Base-by-base conservation (phyloP, 169 alveolate species). In the Cryptosporidium ubiquitum region DNA sequence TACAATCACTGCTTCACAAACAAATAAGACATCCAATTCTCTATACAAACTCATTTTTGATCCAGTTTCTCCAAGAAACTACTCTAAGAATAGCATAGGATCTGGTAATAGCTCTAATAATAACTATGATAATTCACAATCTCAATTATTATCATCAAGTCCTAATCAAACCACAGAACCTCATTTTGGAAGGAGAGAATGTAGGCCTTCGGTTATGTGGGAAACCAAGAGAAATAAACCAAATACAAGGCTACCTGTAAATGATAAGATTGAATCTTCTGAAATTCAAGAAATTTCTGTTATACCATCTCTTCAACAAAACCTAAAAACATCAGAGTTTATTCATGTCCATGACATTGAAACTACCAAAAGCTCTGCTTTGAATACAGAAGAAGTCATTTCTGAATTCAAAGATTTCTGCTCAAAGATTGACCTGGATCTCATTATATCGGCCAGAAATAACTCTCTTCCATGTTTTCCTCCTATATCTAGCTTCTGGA, bases 141-240 rank as follows among this genome's bases (percentile, higher is more conserved):
- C 51, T 29, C n/a, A 16, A 33, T 35, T 35, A 64, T 10, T 55
- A 7, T 35, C 71, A 23, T n/a, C 44, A 29, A 20, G 9, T 6
- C 37, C 61, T 33, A 14, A 23, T 18, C 84, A 70, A 26, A 35
- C 3, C 68, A 16, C 61, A 37, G 85, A 73, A 57, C 51, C 49
- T 40, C 69, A 73, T 33, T 79, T 79, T 40, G 89, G 89, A 42
- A 79, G 89, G 31, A 79, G 89, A 31, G 89, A 79, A 42, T 79
- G 89, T 39, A 79, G 89, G n/a, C 89, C 89, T 42, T 79, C 89
- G 12, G 89, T 79, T 31, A 79, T 79, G 89, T 79, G 89, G 89
- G 89, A 79, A 26, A 79, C 89, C 10, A 79, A 79, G 40, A 58
- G 89, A 39, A 79, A 44, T 26, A 69, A 69, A 16, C 58, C 58